Evolutionary conservation across 1,139 yeast species (phyloP).

Genomic region (Suhomyces wounanorum): DNA sequence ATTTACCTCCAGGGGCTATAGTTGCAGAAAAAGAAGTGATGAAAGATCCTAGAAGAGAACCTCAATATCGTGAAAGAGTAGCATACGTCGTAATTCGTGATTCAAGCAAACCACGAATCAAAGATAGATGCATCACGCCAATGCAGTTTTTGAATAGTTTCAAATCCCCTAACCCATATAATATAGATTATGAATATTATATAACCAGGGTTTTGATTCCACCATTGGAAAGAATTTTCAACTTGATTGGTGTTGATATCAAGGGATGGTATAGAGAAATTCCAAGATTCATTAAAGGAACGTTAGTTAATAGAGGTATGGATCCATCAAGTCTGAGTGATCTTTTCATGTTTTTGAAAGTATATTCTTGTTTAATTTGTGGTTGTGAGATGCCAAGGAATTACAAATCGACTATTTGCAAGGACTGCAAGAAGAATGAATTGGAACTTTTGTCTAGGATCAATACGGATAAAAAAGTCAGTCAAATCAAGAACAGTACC

Average conservation of each 20-base stretch:
- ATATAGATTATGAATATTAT: conserved; percentile 80
- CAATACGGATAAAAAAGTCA: conserved; percentile 18
- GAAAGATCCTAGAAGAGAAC: conserved; percentile 71
- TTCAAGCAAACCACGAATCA: conserved; percentile 59
- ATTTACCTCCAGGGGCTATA: conserved; percentile 90
- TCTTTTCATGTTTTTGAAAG: conserved; percentile 16
- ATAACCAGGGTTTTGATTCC: conserved; percentile 83
- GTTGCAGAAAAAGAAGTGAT: conserved; percentile 64
- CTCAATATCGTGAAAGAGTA: conserved; percentile 86
- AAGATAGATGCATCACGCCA: conserved; percentile 82
- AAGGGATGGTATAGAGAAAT: conserved; percentile 76
- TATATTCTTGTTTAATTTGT: conserved; percentile 30
- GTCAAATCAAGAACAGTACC: conserved; percentile 17
- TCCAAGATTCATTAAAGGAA: conserved; percentile 41
- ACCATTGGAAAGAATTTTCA: conserved; percentile 83
- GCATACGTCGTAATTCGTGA: conserved; percentile 83
- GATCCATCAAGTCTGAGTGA: conserved; percentile 4
- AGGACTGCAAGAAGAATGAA: conserved; percentile 23
- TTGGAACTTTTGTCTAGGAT: conserved; percentile 23
- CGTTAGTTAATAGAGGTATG: conserved; percentile 7
- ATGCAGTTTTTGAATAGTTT: conserved; percentile 58
- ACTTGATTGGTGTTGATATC: conserved; percentile 79
- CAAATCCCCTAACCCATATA: conserved; percentile 34
- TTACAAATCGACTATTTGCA: conserved; percentile 20
- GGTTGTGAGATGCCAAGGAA: conserved; percentile 17